A percentile compares a stretch with the other conserved stretches of the same genome.
Evolutionary conservation across 345 rosid genomes (phyloP).

Genomic region (Acer negundo): DNA sequence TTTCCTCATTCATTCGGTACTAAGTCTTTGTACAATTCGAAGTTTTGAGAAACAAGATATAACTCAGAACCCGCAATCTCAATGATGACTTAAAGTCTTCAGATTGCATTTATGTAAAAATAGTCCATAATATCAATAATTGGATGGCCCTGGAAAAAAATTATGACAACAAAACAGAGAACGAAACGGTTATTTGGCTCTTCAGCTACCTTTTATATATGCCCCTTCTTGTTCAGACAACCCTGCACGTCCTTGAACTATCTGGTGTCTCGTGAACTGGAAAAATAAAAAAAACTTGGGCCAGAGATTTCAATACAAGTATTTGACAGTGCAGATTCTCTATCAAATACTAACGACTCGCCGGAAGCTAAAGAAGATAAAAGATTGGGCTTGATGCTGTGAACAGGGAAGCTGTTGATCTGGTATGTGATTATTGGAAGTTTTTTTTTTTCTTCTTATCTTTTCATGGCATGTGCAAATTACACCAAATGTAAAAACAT

Average conservation of each 20-base stretch:
- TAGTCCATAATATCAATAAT: background rate
- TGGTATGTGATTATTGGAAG: slow-evolving; percentile 20
- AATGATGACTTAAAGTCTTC: background rate
- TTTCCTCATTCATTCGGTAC: no score
- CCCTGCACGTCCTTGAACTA: background rate
- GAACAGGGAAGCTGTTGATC: slow-evolving; percentile 35
- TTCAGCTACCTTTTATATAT: slow-evolving; percentile 1
- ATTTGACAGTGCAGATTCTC: slow-evolving; percentile 23
- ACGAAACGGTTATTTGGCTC: background rate
- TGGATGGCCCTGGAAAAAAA: no score
- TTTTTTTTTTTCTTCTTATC: background rate
- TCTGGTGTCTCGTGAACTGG: background rate
- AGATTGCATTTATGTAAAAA: no score
- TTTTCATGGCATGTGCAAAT: background rate
- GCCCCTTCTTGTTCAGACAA: background rate
- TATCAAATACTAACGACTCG: background rate
- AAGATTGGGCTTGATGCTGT: slow-evolving; percentile 29
- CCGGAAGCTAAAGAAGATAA: slow-evolving; percentile 4
- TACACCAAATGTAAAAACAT: background rate
- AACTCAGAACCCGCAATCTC: no score
- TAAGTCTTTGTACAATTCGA: no score
- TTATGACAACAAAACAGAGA: background rate
- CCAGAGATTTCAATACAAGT: background rate
- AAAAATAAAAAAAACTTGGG: background rate
- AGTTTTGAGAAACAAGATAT: no score